These are phyloP conservation scores for Crithidia bombi DNA, from an alignment of 208 protist genomes.

Conservation along the genomic window DNA sequence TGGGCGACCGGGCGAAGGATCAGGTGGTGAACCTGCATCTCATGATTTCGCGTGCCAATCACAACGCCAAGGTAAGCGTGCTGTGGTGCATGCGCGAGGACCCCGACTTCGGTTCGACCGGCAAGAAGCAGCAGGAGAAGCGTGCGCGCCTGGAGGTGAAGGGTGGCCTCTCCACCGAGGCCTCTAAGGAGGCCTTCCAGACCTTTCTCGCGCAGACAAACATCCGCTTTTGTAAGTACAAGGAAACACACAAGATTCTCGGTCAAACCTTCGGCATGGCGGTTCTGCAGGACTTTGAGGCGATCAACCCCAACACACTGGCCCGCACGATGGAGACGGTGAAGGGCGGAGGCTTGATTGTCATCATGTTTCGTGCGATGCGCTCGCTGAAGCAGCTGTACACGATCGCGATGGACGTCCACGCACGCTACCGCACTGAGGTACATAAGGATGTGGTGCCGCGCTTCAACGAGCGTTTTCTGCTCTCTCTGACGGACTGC, in stretches of 20 bases:
- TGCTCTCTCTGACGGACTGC: slow-evolving; percentile 97
- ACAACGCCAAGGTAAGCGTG: slow-evolving; percentile 96
- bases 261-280: slow-evolving; percentile 99
- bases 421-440: slow-evolving; percentile 93
- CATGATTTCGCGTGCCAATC: slow-evolving; percentile 97
- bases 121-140: slow-evolving; percentile 94
- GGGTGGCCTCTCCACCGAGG: slow-evolving; percentile 91
- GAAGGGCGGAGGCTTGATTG: slow-evolving; percentile 98
- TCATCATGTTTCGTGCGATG: slow-evolving; percentile 98
- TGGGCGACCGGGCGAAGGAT: slow-evolving; percentile 97
- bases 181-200: slow-evolving; percentile 98
- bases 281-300: slow-evolving; percentile 99
- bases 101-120: slow-evolving; percentile 96
- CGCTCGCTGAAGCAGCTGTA: slow-evolving; percentile 97
- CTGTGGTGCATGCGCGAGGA: slow-evolving; percentile 99
- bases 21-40: slow-evolving; percentile 99
- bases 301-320: slow-evolving; percentile 99
- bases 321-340: slow-evolving; percentile 99
- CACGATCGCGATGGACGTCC: slow-evolving; percentile 99
- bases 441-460: slow-evolving; percentile 91
- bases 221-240: slow-evolving; percentile 99
- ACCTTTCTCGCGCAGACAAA: slow-evolving; percentile 98
- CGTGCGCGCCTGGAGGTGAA: slow-evolving; percentile 96
- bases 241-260: slow-evolving; percentile 98
- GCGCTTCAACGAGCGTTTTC: slow-evolving; percentile 99